A percentile compares a stretch with the other conserved stretches of the same genome.
Conservation (phyloP, 495 filamentous ascomycete species). For the Hypoxylon crocopeplum region DNA sequence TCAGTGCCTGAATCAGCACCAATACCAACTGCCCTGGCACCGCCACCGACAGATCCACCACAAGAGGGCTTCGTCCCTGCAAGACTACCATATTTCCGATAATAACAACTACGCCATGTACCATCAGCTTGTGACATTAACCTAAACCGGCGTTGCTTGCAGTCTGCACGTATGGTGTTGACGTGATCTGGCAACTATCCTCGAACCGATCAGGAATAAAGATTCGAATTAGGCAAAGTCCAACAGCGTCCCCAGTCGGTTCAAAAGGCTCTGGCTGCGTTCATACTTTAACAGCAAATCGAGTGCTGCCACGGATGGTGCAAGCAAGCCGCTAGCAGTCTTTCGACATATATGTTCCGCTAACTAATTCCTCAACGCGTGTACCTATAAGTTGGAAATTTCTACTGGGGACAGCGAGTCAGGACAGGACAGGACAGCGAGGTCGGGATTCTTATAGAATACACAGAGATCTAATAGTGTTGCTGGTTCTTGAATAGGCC, state of each 20-base stretch:
- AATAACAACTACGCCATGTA: neutral
- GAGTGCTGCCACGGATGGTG: neutral
- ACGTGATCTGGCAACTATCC: neutral
- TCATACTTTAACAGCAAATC: neutral
- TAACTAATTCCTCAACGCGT: neutral
- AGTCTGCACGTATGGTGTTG: neutral
- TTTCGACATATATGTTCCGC: neutral
- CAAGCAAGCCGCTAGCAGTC: neutral
- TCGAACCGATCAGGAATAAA: neutral
- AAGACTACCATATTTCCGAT: constrained; percentile 40
- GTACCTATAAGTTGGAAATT: neutral
- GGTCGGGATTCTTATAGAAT: constrained; percentile 9
- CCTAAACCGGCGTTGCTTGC: neutral
- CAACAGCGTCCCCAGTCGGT: neutral
- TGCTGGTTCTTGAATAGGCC: neutral
- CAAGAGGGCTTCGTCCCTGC: constrained; percentile 38
- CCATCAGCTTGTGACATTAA: neutral
- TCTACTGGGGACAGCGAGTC: neutral
- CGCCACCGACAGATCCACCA: constrained; percentile 11
- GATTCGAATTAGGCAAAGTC: neutral
- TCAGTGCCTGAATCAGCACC: constrained; percentile 1
- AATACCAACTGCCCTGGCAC: neutral
- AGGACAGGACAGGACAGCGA: constrained; percentile 5
- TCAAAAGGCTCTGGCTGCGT: neutral
- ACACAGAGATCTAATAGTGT: neutral